Conservation (phyloP, 2,329 filamentous ascomycete species). For the Thermothelomyces thermophilus region DNA sequence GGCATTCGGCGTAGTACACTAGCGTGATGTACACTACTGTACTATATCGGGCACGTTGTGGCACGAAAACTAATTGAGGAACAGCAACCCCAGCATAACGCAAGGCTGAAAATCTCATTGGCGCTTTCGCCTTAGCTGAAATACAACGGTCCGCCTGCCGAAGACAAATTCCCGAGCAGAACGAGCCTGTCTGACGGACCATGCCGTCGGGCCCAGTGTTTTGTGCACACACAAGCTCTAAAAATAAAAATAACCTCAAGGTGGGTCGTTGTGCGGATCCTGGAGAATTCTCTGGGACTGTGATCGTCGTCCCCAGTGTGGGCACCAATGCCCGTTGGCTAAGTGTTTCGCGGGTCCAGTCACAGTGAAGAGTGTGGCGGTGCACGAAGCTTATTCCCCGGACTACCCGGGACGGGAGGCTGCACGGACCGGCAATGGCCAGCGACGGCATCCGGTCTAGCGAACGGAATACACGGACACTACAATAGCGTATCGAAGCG, state of each 20-base stretch:
- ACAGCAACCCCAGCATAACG: slow-evolving; percentile 5
- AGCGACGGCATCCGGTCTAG: not conserved
- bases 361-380: slow-evolving; percentile 4
- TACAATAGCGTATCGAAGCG: too few species aligned
- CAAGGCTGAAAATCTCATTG: slow-evolving; percentile 8
- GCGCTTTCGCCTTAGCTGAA: slow-evolving; percentile 18
- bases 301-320: slow-evolving; percentile 6
- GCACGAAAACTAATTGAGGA: slow-evolving; percentile 22
- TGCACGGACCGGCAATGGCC: not conserved
- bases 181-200: slow-evolving; percentile 6
- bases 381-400: slow-evolving; percentile 12
- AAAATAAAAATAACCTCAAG: slow-evolving; percentile 13
- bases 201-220: slow-evolving; percentile 9
- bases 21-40: too few species aligned
- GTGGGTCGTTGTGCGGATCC: slow-evolving; percentile 3
- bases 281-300: slow-evolving; percentile 6
- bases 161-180: slow-evolving; percentile 2
- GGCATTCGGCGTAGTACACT: not conserved
- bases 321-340: not conserved
- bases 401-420: not conserved
- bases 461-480: too few species aligned
- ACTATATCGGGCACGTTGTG: too few species aligned
- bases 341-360: not conserved
- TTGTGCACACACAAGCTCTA: not conserved
- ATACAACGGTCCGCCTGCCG: slow-evolving; percentile 13